Percentiles rank a stretch among this genome's conserved stretches.
Evolutionary conservation across 2,329 filamentous ascomycete species (phyloP).

Genomic region (Didymella keratinophila): DNA sequence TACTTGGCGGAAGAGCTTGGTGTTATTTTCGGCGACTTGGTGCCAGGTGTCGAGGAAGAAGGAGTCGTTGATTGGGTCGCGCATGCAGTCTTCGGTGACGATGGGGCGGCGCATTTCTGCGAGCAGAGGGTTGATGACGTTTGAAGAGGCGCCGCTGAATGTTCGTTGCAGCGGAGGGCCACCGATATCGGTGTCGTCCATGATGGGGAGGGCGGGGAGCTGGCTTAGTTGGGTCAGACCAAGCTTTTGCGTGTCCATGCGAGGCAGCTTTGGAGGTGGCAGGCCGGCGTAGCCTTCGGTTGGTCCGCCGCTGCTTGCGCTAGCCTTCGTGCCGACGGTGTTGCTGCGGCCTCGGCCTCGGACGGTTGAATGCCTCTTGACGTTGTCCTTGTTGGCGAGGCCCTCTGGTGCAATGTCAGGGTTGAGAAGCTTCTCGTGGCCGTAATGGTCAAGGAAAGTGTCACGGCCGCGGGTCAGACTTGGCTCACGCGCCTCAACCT

Average conservation of each 20-base stretch:
- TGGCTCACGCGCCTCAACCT: slow-evolving; percentile 59
- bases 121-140: slow-evolving; percentile 58
- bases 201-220: slow-evolving; percentile 71
- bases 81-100: slow-evolving; percentile 92
- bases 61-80: slow-evolving; percentile 79
- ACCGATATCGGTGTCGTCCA: slow-evolving; percentile 83
- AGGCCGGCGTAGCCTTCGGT: slow-evolving; percentile 57
- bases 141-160: slow-evolving; percentile 57
- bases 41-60: slow-evolving; percentile 93
- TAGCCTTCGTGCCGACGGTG: slow-evolving; percentile 42
- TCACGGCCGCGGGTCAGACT: slow-evolving; percentile 73
- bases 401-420: slow-evolving; percentile 70
- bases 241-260: slow-evolving; percentile 70
- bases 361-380: slow-evolving; percentile 56
- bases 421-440: slow-evolving; percentile 72
- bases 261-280: slow-evolving; percentile 66
- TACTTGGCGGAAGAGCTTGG: slow-evolving; percentile 88
- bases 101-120: slow-evolving; percentile 75
- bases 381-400: slow-evolving; percentile 48
- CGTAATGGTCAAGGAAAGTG: slow-evolving; percentile 69
- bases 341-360: slow-evolving; percentile 43
- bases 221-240: slow-evolving; percentile 74
- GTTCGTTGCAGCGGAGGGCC: slow-evolving; percentile 71
- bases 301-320: slow-evolving; percentile 38
- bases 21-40: slow-evolving; percentile 89